Evolutionary conservation across 495 filamentous ascomycete genomes (phyloP).

Genomic region (Xylaria cubensis): DNA sequence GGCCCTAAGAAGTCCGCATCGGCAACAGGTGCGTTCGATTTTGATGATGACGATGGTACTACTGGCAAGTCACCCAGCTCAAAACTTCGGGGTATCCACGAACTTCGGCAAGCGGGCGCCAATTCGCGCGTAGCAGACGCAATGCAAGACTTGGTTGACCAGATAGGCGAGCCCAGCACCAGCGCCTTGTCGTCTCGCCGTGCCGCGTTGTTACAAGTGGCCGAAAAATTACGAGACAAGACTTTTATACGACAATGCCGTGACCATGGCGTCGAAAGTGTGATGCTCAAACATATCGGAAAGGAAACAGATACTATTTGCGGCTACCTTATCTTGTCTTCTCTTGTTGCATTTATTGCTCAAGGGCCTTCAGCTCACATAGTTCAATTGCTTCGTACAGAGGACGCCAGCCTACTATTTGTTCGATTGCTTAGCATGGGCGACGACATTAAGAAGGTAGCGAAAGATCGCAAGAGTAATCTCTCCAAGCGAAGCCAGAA

Average conservation of each 20-base stretch:
- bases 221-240: conserved; percentile 72
- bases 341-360: conserved; percentile 62
- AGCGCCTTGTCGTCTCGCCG: conserved; percentile 56
- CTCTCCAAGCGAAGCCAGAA: conserved; percentile 67
- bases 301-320: conserved; percentile 63
- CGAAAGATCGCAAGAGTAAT: conserved; percentile 70
- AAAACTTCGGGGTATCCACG: conserved; percentile 67
- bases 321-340: conserved; percentile 62
- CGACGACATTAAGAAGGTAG: conserved; percentile 59
- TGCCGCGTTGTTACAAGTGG: conserved; percentile 68
- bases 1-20: conserved; percentile 41
- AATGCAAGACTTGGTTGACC: conserved; percentile 82
- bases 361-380: conserved; percentile 57
- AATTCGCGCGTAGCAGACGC: conserved; percentile 83
- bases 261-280: conserved; percentile 73
- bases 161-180: conserved; percentile 68
- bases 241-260: conserved; percentile 73
- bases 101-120: conserved; percentile 83
- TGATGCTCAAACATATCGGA: conserved; percentile 64
- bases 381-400: conserved; percentile 55
- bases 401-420: conserved; percentile 59
- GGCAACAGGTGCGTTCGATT: conserved; percentile 39
- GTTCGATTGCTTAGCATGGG: conserved; percentile 57
- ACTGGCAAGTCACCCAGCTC: conserved; percentile 69
- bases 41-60: conserved; percentile 62